Evolutionary conservation across 306 rosid species (phyloP).

Genomic region (Castanopsis chinensis): DNA sequence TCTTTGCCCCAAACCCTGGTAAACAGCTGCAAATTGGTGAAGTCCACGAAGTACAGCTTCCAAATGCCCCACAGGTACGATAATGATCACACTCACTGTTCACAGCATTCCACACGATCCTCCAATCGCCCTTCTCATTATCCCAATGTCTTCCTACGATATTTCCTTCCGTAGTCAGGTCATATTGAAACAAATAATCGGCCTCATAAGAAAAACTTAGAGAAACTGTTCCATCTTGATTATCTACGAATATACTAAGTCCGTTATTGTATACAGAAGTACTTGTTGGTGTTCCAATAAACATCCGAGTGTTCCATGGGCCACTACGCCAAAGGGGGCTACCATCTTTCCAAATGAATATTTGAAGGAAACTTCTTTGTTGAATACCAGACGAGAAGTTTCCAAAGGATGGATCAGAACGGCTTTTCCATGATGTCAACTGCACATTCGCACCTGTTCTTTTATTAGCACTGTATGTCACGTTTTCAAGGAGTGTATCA

Average conservation of each 20-base stretch:
- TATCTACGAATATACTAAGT: not conserved
- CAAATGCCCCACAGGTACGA: conserved; percentile 26
- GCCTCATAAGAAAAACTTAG: not conserved
- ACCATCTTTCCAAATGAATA: conserved; percentile 40
- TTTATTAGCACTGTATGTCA: conserved; percentile 8
- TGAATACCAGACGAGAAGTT: conserved; percentile 20
- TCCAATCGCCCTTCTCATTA: not conserved
- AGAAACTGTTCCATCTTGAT: not conserved
- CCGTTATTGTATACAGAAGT: not conserved
- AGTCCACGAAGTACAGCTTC: not conserved
- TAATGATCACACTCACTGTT: conserved; percentile 28
- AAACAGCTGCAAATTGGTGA: conserved; percentile 37
- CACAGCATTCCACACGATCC: not conserved
- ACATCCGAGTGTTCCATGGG: conserved; percentile 46
- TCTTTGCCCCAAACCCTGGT: conserved; percentile 39
- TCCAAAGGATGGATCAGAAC: conserved; percentile 33
- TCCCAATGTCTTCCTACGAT: not conserved
- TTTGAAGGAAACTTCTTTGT: conserved; percentile 32
- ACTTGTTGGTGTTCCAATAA: conserved; percentile 32
- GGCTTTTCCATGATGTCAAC: conserved; percentile 25
- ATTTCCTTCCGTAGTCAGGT: conserved; percentile 14
- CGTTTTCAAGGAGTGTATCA: not conserved
- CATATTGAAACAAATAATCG: not conserved
- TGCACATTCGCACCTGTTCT: not conserved
- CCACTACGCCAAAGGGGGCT: conserved; percentile 48